Base-by-base conservation (phyloP, 805 yeast species). In the Wickerhamiella sorbophila region DNA sequence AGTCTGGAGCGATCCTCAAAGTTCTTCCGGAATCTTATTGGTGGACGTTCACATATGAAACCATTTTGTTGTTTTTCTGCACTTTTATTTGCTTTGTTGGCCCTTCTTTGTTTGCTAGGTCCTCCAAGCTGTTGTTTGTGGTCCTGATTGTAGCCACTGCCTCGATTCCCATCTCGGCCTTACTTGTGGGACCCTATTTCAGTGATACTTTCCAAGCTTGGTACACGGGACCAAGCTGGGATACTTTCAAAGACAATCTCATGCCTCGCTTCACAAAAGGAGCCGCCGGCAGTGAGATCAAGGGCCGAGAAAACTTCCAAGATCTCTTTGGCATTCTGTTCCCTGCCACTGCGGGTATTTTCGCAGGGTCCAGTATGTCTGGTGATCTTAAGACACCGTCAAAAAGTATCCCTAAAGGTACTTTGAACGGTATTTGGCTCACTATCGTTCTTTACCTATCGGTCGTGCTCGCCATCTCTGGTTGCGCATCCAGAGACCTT, bases 301-400 rank as follows among this genome's bases (percentile, higher is more conserved):
- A 58, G 6, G 62, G 63, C 0, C 74, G 70, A 14, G 97, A 88
- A 57, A 84, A 78, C 1, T 85, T 88, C 55, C 74, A 77, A 42
- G 80, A 82, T 56, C 62, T 93, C 48, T 91, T 91, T 70, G 97
- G 97, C 3, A 83, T 91, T 36, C 85, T 91, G 58, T 91, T 91
- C 65, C 96, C 98, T 9, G 95, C 98, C 1, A 88, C 98, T 0
- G 95, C 97, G 5, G 99, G 99, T 44, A 87, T 91, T 21, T 79
- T 91, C 60, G 97, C 98, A 2, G 99, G 99, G 15, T 96, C 98
- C 1, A 82, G 94, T 19, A 91, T 91, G 99, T 85, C 95, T 33
- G 97, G 98, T 16, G 95, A 86, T 52, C 67, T 91, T 48, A 65
- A 72, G 43, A 76, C 72, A 42, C 99, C 99, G 0, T 84, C 95